Evolutionary conservation across 768 basidiomycete species (phyloP).

Genomic region (Russula sp.): DNA sequence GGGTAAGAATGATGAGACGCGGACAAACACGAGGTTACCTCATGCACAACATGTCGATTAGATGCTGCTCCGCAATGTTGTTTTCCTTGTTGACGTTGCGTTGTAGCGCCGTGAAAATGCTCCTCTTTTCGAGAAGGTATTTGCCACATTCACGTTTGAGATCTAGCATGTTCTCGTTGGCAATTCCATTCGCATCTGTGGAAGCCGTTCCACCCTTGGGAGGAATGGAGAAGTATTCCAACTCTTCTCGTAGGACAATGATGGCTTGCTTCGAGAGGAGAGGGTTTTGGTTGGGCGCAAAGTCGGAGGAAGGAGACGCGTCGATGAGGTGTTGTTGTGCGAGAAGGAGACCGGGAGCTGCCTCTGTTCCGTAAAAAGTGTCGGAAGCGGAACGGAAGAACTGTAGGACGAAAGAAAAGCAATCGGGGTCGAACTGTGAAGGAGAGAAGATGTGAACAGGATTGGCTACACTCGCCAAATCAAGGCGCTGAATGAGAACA

Average conservation of each 20-base stretch:
- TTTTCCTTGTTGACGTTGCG: constrained; percentile 99
- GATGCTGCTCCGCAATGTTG: constrained; percentile 96
- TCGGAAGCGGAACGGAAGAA: constrained; percentile 91
- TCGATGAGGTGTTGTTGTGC: constrained; percentile 81
- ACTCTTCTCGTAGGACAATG: constrained; percentile 95
- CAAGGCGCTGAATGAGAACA: constrained; percentile 23
- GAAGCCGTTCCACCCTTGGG: constrained; percentile 58
- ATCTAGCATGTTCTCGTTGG: constrained; percentile 72
- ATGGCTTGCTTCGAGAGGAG: constrained; percentile 95
- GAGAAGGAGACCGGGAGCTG: constrained; percentile 65
- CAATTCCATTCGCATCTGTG: constrained; percentile 76
- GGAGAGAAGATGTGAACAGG: constrained; percentile 25
- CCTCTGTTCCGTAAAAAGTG: constrained; percentile 84
- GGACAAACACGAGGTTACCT: constrained; percentile 58
- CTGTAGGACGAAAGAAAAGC: constrained; percentile 87
- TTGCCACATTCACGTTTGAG: constrained; percentile 85
- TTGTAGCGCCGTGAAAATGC: constrained; percentile 97
- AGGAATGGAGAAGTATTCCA: constrained; percentile 98
- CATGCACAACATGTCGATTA: constrained; percentile 99
- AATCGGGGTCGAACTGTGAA: constrained; percentile 90
- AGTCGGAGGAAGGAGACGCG: constrained; percentile 53
- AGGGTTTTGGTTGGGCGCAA: constrained; percentile 76
- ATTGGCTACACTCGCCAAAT: constrained; percentile 17
- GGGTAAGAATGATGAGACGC: constrained; percentile 13
- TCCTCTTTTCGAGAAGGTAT: constrained; percentile 82